Evolutionary conservation across 805 yeast species (phyloP), one percentile per base, ranked within the genome.

Genomic region (Ogataea paradorogensis): DNA sequence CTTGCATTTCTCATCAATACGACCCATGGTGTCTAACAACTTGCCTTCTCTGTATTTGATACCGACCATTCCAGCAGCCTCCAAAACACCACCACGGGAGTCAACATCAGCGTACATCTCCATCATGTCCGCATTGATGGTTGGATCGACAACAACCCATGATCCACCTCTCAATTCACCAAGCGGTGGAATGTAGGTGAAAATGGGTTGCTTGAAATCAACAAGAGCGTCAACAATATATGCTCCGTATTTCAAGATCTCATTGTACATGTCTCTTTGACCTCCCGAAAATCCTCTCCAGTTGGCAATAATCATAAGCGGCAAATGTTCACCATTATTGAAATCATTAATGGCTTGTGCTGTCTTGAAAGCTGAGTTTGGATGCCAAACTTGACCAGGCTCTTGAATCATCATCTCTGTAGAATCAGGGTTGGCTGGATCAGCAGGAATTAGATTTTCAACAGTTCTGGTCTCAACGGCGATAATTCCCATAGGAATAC

Each of bases 241-340:
- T 3, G 98, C 81, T 62, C 99, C 99, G 62, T 86, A 93, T 67
- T 93, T 93, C 71, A 93, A 81, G 30, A 93, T 95, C 71, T 93
- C 99, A 59, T 90, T 88, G 76, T 84, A 95, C 99, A 93, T 93
- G 67, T 93, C 99, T 63, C 97, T 86, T 74, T 93, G 99, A 65
- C 99, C 99, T 74, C 99, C 99, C 52, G 97, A 88, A 81, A 93
- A 93, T 59, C 99, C 99, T 81, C 99, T 86, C 99, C 99, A 93
- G 78, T 93, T 93, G 45, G 99, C 99, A 55, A 93, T 71, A 52
- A 93, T 88, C 95, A 93, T 86, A 66, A 93, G 74, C 49, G 99
- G 99, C 60, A 93, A 76, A 67, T 90, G 91, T 68, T 93, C 99
- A 74, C 99, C 99, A 61, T 88, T 72, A 75, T 93, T 93, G 80